Percentiles rank a stretch among this genome's conserved stretches.
These are phyloP conservation scores for Thermomyces lanuginosus DNA, from an alignment of 2,329 filamentous ascomycete species.

Conservation along the genomic window DNA sequence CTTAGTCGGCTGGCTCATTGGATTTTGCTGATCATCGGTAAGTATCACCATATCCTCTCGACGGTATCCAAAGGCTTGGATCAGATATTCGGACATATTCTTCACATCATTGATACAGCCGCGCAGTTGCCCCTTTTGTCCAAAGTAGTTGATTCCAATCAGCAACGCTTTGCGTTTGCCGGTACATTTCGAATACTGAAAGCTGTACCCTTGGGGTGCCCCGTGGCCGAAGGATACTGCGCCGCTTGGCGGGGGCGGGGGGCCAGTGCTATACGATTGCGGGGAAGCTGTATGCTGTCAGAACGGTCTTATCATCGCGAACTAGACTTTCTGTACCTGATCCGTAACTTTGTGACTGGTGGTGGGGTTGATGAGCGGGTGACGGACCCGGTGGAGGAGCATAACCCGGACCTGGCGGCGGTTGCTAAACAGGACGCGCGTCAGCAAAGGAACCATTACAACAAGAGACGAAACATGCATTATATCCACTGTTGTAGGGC, in stretches of 20 bases:
- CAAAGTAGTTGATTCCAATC: slow-evolving; percentile 95
- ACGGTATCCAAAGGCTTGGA: slow-evolving; percentile 79
- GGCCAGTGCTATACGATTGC: slow-evolving; percentile 41
- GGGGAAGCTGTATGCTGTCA: slow-evolving; percentile 34
- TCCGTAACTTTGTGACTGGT: no score
- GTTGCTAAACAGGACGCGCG: slow-evolving; percentile 8
- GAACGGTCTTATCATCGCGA: slow-evolving; percentile 10
- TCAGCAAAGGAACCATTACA: slow-evolving; percentile 1
- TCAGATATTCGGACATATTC: slow-evolving; percentile 87
- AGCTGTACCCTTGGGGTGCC: slow-evolving; percentile 64
- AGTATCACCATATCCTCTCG: slow-evolving; percentile 93
- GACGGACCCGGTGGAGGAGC: slow-evolving; percentile 8
- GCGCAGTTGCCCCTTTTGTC: slow-evolving; percentile 72
- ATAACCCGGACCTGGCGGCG: slow-evolving; percentile 11
- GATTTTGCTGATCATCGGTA: slow-evolving; percentile 92
- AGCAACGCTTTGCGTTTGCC: slow-evolving; percentile 76
- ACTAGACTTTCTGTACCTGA: no score
- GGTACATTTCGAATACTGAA: slow-evolving; percentile 83
- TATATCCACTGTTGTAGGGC: slow-evolving; percentile 19
- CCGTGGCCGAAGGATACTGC: slow-evolving; percentile 63
- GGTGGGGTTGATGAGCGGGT: slow-evolving; percentile 16
- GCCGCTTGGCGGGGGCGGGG: slow-evolving; percentile 48
- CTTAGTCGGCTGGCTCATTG: slow-evolving; percentile 93
- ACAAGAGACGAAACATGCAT: slow-evolving; percentile 16
- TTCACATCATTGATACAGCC: slow-evolving; percentile 96